Conservation (phyloP, 2,329 filamentous ascomycete species). For the Exophiala calicioides region DNA sequence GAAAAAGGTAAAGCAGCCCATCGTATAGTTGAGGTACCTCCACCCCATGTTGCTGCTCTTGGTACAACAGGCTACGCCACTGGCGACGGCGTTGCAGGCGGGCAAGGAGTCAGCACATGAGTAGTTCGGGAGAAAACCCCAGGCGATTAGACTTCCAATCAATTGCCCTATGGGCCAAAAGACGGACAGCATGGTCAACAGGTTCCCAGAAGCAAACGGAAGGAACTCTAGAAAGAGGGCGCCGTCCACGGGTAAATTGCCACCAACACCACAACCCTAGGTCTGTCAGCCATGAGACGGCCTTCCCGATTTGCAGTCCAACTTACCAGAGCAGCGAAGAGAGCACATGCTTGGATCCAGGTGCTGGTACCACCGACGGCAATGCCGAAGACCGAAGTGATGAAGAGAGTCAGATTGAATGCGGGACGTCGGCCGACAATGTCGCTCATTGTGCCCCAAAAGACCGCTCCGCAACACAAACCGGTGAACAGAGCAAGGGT, state of each 20-base stretch:
- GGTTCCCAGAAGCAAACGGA: slow-evolving; percentile 68
- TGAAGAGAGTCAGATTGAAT: slow-evolving; percentile 74
- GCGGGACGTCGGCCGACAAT: slow-evolving; percentile 74
- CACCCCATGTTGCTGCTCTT: slow-evolving; percentile 69
- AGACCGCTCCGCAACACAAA: slow-evolving; percentile 69
- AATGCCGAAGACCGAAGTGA: slow-evolving; percentile 73
- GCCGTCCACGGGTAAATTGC: slow-evolving; percentile 45
- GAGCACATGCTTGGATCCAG: slow-evolving; percentile 39
- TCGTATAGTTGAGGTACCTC: slow-evolving; percentile 63
- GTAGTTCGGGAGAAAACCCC: slow-evolving; percentile 73
- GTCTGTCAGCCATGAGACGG: no score
- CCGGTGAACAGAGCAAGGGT: slow-evolving; percentile 77
- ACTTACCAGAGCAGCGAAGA: slow-evolving; percentile 56
- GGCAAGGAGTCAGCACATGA: slow-evolving; percentile 38
- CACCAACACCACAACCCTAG: slow-evolving; percentile 23
- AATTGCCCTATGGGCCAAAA: slow-evolving; percentile 89
- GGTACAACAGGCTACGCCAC: slow-evolving; percentile 41
- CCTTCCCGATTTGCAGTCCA: slow-evolving; percentile 42
- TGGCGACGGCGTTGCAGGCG: slow-evolving; percentile 35
- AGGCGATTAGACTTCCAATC: slow-evolving; percentile 58
- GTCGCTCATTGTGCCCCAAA: slow-evolving; percentile 77
- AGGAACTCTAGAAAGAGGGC: slow-evolving; percentile 82
- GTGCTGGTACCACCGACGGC: slow-evolving; percentile 67
- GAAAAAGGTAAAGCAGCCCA: slow-evolving; percentile 68
- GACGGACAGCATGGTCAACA: slow-evolving; percentile 76